These are phyloP conservation scores for Wickerhamiella siamensis DNA, from an alignment of 805 yeast species.

Conservation along the genomic window DNA sequence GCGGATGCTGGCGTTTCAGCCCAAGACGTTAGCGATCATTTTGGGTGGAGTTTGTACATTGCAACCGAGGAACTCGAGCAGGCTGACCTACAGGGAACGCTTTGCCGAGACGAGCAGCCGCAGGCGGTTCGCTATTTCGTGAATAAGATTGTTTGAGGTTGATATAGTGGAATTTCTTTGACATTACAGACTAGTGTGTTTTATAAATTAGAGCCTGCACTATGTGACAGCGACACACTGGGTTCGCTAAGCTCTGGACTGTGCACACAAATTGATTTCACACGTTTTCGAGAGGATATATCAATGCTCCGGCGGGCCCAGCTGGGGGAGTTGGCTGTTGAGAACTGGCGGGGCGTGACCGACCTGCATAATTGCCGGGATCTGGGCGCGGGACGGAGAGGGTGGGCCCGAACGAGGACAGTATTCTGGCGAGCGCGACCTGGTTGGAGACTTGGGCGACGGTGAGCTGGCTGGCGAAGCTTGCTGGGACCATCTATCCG, in stretches of 20 bases:
- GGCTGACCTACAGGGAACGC: constrained; percentile 40
- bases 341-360: constrained; percentile 6
- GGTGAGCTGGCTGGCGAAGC: constrained; percentile 8
- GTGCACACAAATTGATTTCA: too few species aligned
- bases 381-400: constrained; percentile 16
- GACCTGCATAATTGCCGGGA: constrained; percentile 4
- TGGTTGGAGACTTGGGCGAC: constrained; percentile 3
- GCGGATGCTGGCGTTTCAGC: constrained; percentile 23
- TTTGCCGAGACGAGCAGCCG: constrained; percentile 55
- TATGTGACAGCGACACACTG: too few species aligned
- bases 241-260: too few species aligned
- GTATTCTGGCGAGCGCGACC: constrained; percentile 15
- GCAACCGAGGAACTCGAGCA: constrained; percentile 48
- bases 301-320: constrained; percentile 1
- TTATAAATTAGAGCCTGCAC: too few species aligned
- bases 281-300: too few species aligned
- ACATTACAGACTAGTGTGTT: too few species aligned
- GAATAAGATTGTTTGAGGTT: constrained; percentile 25
- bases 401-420: constrained; percentile 6
- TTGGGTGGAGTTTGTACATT: constrained; percentile 54
- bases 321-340: constrained; percentile 3
- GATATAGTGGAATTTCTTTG: background rate
- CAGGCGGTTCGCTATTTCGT: constrained; percentile 51
- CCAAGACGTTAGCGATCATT: constrained; percentile 32
- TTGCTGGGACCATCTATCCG: constrained; percentile 5